Evolutionary conservation across 345 rosid genomes (phyloP).

Genomic region (Arabidopsis suecica): DNA sequence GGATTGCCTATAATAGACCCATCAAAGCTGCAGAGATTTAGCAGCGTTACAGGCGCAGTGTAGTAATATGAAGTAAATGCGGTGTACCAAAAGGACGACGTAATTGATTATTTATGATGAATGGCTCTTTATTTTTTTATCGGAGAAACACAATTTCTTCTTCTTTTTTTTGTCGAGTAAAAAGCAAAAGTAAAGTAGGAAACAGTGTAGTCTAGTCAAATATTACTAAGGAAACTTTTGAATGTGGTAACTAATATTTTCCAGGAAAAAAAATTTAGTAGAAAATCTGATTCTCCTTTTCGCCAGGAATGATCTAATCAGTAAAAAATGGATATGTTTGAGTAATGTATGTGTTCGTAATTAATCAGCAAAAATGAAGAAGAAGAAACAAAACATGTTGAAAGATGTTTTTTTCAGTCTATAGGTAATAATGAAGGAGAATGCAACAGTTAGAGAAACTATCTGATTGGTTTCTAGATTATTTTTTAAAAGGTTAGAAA

Average conservation of each 20-base stretch:
- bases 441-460: slow-evolving; percentile 7
- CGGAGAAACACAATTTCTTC: background rate
- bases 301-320: background rate
- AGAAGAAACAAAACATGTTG: background rate
- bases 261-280: background rate
- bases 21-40: slow-evolving; percentile 43
- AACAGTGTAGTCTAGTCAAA: slow-evolving; percentile 30
- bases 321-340: background rate
- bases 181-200: slow-evolving; percentile 44
- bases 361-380: background rate
- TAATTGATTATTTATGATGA: slow-evolving; percentile 19
- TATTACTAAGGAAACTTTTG: slow-evolving; percentile 25
- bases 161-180: slow-evolving; percentile 22
- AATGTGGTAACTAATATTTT: background rate
- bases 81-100: slow-evolving; percentile 36
- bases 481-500: background rate
- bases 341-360: background rate
- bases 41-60: slow-evolving; percentile 35
- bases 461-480: too few species aligned
- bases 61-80: slow-evolving; percentile 37
- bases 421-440: background rate
- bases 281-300: background rate
- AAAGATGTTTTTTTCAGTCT: slow-evolving; percentile 2
- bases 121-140: slow-evolving; percentile 18
- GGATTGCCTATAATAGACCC: slow-evolving; percentile 11